Evolutionary conservation across 257 asterid species (phyloP).

Genomic region (Lycium ferocissimum): DNA sequence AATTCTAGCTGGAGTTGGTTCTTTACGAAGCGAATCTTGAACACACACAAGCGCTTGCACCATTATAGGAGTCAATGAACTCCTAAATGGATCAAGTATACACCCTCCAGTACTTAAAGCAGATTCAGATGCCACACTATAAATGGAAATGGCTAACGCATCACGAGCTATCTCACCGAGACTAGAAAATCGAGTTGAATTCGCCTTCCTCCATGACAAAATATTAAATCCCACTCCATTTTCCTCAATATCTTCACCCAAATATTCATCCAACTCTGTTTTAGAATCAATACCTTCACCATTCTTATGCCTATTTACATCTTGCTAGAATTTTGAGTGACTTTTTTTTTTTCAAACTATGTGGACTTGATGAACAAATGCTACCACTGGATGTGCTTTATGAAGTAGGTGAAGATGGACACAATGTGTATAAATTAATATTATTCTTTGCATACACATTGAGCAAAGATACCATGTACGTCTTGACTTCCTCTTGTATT

Average conservation of each 20-base stretch:
- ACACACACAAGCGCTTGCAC: not conserved
- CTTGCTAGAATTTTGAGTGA: not conserved
- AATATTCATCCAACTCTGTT: not conserved
- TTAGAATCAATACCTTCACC: not conserved
- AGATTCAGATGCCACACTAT: not conserved
- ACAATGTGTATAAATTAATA: not conserved
- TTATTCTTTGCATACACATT: not conserved
- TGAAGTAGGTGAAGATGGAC: not conserved
- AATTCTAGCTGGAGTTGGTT: not conserved
- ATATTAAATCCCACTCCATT: slow-evolving; percentile 3
- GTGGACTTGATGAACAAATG: too few relatives aligned
- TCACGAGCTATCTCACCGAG: slow-evolving; percentile 14
- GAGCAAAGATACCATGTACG: not conserved
- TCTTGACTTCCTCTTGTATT: too few relatives aligned
- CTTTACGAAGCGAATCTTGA: not conserved
- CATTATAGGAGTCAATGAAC: not conserved
- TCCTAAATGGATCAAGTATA: not conserved
- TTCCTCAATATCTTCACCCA: not conserved
- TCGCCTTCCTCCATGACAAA: slow-evolving; percentile 13
- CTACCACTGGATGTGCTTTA: not conserved
- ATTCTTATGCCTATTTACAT: not conserved
- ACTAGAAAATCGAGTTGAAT: not conserved
- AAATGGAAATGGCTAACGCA: not conserved
- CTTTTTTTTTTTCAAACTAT: too few relatives aligned
- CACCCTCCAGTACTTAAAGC: slow-evolving; percentile 13